Evolutionary conservation across 2,329 filamentous ascomycete species (phyloP).

Genomic region (Ophiognomonia clavigignenti-juglandacearum): DNA sequence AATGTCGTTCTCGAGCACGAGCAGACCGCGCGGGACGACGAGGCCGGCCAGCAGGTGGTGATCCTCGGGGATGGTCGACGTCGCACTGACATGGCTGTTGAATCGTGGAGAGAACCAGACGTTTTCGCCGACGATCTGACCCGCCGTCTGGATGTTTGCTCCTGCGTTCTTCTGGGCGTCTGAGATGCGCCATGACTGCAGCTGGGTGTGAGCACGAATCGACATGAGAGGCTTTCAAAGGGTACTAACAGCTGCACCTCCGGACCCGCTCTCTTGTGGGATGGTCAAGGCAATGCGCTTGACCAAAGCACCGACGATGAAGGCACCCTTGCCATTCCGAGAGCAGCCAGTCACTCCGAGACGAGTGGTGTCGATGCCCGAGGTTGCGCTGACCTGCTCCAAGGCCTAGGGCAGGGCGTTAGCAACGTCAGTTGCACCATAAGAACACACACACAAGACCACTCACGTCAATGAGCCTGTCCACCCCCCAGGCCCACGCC

Average conservation of each 20-base stretch:
- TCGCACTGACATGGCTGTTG: constrained; percentile 43
- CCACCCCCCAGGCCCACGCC: constrained; percentile 61
- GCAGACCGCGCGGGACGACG: constrained; percentile 49
- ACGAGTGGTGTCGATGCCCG: constrained; percentile 43
- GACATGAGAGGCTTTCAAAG: background rate
- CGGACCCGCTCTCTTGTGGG: constrained; percentile 58
- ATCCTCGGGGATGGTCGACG: constrained; percentile 46
- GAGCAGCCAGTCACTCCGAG: constrained; percentile 60
- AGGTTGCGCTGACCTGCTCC: constrained; percentile 40
- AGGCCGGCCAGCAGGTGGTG: constrained; percentile 55
- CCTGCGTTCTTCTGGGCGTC: constrained; percentile 45
- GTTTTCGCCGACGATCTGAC: constrained; percentile 52
- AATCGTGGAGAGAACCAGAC: constrained; percentile 57
- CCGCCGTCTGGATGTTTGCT: constrained; percentile 55
- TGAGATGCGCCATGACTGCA: constrained; percentile 51
- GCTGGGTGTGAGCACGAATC: background rate
- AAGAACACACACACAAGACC: no score
- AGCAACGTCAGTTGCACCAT: background rate
- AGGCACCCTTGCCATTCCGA: constrained; percentile 59
- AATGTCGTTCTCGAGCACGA: constrained; percentile 53
- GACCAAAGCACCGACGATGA: constrained; percentile 56
- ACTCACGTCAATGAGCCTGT: constrained; percentile 34
- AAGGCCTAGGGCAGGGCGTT: constrained; percentile 27
- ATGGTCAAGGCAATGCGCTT: constrained; percentile 55
- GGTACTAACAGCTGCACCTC: constrained; percentile 41